Conservation (phyloP, 805 yeast species). For the Saccharomycopsis lassenensis region DNA sequence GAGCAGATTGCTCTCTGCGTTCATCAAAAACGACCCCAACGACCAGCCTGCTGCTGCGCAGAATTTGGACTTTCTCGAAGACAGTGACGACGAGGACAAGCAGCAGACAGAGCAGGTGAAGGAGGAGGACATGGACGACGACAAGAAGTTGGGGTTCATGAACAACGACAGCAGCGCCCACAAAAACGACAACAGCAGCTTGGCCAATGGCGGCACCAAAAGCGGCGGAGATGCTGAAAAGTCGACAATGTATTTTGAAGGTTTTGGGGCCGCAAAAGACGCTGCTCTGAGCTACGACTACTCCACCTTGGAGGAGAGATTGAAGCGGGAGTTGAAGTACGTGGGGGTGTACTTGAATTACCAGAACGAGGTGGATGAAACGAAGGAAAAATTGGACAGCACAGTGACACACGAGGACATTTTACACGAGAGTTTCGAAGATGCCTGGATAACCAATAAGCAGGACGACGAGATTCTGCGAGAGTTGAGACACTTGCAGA, state of each 20-base stretch:
- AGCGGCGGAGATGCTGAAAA: slow-evolving; percentile 21
- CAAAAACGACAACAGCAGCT: slow-evolving; percentile 18
- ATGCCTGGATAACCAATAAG: slow-evolving; percentile 67
- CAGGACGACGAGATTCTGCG: slow-evolving; percentile 93
- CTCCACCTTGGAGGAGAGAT: slow-evolving; percentile 71
- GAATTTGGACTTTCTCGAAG: slow-evolving; percentile 5
- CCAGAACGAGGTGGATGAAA: slow-evolving; percentile 24
- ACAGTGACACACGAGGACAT: slow-evolving; percentile 16
- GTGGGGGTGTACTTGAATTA: slow-evolving; percentile 81
- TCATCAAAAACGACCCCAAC: slow-evolving; percentile 37
- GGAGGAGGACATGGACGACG: slow-evolving; percentile 17
- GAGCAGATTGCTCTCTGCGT: slow-evolving; percentile 71
- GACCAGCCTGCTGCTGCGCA: slow-evolving; percentile 11
- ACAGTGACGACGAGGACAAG: too few relatives aligned
- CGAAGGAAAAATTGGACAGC: slow-evolving; percentile 20
- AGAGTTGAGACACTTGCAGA: slow-evolving; percentile 67
- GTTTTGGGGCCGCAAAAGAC: slow-evolving; percentile 38
- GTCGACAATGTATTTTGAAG: slow-evolving; percentile 26
- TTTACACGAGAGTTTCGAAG: slow-evolving; percentile 24
- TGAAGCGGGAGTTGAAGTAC: slow-evolving; percentile 77
- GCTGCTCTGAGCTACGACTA: slow-evolving; percentile 49
- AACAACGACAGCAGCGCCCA: slow-evolving; percentile 20
- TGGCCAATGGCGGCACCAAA: slow-evolving; percentile 11
- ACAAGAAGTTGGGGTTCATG: slow-evolving; percentile 23
- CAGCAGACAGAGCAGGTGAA: slow-evolving; percentile 12